Evolutionary conservation across 345 rosid genomes (phyloP).

Genomic region (Populus ilicifolia): DNA sequence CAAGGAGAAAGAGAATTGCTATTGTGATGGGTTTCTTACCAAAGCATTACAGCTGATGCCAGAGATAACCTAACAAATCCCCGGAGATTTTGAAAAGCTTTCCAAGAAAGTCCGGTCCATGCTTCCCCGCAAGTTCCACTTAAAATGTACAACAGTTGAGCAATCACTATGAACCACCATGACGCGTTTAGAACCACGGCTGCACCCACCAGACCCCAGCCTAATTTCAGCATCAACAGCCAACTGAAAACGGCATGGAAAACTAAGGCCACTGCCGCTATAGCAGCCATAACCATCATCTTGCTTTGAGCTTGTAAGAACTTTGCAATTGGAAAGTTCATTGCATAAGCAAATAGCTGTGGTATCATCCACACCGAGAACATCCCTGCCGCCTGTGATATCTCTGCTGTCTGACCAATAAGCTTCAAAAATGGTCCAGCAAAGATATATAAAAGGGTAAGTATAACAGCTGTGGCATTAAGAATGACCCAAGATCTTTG

Average conservation of each 20-base stretch:
- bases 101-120: conserved; percentile 19
- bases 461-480: neutral
- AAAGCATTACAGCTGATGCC: conserved; percentile 22
- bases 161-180: conserved; percentile 28
- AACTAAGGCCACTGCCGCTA: conserved; percentile 4
- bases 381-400: conserved; percentile 12
- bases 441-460: conserved; percentile 10
- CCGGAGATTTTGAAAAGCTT: conserved; percentile 18
- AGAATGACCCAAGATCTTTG: conserved; percentile 24
- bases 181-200: conserved; percentile 32
- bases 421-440: conserved; percentile 8
- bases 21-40: neutral
- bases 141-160: conserved; percentile 13
- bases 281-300: conserved; percentile 14
- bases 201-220: conserved; percentile 38
- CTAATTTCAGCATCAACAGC: conserved; percentile 23
- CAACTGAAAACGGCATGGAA: conserved; percentile 3
- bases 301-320: conserved; percentile 20
- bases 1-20: neutral
- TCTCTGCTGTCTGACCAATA: conserved; percentile 10
- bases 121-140: conserved; percentile 9
- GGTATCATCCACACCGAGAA: conserved; percentile 19
- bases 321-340: conserved; percentile 14
- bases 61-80: conserved; percentile 13
- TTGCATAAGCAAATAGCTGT: conserved; percentile 16